Evolutionary conservation across 116 monocot species (phyloP).

Genomic region (Papilionanthe hybrid): DNA sequence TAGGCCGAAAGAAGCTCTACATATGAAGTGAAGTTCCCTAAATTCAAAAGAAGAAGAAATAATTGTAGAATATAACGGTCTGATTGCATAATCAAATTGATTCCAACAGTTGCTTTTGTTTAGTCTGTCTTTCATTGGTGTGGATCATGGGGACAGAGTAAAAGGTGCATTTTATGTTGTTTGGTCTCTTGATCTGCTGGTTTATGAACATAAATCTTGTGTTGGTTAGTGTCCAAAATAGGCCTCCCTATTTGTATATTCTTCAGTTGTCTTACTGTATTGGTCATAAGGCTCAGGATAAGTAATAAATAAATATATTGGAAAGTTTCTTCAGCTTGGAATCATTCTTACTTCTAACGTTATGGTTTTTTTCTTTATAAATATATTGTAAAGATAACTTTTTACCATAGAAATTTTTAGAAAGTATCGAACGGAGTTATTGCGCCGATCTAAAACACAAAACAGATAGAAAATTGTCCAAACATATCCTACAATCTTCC

Average conservation of each 20-base stretch:
- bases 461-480: too few species aligned
- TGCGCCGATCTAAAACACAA: too few species aligned
- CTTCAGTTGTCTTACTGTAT: neutral
- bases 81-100: neutral
- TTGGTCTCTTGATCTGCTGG: neutral
- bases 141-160: neutral
- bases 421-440: too few species aligned
- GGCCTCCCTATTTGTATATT: neutral
- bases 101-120: neutral
- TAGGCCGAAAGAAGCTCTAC: conserved; percentile 63
- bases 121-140: neutral
- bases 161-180: neutral
- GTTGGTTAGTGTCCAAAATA: neutral
- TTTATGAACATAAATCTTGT: neutral
- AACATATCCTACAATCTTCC: too few species aligned
- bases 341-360: neutral
- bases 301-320: neutral
- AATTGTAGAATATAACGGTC: neutral
- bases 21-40: conserved; percentile 19
- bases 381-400: too few species aligned
- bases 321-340: neutral
- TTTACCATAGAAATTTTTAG: too few species aligned
- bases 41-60: neutral
- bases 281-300: neutral
- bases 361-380: too few species aligned